Evolutionary conservation across 2,329 filamentous ascomycete genomes (phyloP), one percentile per base, ranked within the genome.

Genomic region (Zasmidium cellare): DNA sequence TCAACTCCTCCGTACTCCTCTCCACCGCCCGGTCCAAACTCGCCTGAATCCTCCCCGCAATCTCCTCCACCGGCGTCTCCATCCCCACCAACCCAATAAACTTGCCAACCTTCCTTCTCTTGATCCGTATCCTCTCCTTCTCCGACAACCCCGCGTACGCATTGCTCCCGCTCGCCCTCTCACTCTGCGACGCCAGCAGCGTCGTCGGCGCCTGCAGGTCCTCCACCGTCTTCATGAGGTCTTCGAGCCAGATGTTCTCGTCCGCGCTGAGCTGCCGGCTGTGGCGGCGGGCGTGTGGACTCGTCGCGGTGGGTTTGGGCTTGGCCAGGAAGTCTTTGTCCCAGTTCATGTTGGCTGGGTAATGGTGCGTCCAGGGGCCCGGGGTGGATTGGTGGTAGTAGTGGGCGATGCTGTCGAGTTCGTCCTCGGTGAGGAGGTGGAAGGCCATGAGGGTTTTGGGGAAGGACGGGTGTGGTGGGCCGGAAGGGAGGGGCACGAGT

Each of bases 321-420:
- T 60, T 60, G 16, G 67, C 63, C 5, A 79, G 70, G 57, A 77
- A 75, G 0, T 75, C 74, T 51, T 71, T 69, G 60, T 74, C 71
- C 88, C 88, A 91, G 53, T 77, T 73, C 69, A 92, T 82, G n/a
- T 83, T 85, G 64, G 84, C 85, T 0, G 89, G 89, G 71, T 92
- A 92, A 59, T 82, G 78, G 51, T 71, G 64, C 2, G 82, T 81
- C 76, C 79, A 84, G n/a, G 71, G 69, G 58, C 77, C 77, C 1
- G 83, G 84, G 0, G 80, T 83, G 57, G 80, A 80, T 76, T 92
- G 89, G 75, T 89, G 87, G 77, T 91, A 92, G 75, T 88, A 90
- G 64, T 81, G 77, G 2, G 88, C 88, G 44, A 92, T 80, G 54
- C 78, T 77, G 75, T 92, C 88, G 55, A 91, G 84, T 74, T 92